Percentiles rank a stretch among this genome's conserved stretches.
These are phyloP conservation scores for Trichosporon coremiiforme DNA, from an alignment of 1,284 basidiomycete species.

Conservation along the genomic window DNA sequence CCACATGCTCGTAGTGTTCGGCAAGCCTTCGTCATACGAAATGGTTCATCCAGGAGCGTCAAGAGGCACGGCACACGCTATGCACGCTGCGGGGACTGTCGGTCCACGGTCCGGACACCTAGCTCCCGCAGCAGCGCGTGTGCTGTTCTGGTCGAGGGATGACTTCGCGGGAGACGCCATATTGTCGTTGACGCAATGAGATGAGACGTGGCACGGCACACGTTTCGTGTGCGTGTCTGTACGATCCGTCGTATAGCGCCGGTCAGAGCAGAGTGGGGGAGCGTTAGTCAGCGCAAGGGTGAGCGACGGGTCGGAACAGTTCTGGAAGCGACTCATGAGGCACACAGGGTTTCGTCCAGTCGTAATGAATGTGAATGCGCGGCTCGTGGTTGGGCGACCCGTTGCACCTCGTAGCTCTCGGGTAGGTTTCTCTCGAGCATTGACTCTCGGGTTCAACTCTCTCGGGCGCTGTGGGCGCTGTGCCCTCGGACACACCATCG, in stretches of 20 bases:
- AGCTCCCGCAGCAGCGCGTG: no score
- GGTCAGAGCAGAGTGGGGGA: background rate
- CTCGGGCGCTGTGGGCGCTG: no score
- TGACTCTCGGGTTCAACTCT: background rate
- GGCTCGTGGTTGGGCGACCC: background rate
- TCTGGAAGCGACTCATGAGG: background rate
- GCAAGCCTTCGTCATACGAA: background rate
- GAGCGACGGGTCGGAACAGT: background rate
- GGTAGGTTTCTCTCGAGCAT: background rate
- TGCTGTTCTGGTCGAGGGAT: background rate
- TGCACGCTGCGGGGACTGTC: no score
- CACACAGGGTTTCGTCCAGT: background rate
- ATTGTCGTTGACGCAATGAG: background rate
- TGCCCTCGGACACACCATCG: background rate
- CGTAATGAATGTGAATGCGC: constrained; percentile 3
- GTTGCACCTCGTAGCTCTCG: background rate
- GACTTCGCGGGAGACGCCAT: background rate
- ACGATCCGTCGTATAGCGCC: background rate
- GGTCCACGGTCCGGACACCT: no score
- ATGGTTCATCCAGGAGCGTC: no score
- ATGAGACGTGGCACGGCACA: background rate
- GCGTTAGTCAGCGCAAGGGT: background rate
- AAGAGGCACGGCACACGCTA: no score
- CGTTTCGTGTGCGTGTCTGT: background rate
- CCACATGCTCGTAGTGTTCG: background rate